Evolutionary conservation across 2,329 filamentous ascomycete genomes (phyloP), one percentile per base, ranked within the genome.

Genomic region (Aspergillus tubingensis): DNA sequence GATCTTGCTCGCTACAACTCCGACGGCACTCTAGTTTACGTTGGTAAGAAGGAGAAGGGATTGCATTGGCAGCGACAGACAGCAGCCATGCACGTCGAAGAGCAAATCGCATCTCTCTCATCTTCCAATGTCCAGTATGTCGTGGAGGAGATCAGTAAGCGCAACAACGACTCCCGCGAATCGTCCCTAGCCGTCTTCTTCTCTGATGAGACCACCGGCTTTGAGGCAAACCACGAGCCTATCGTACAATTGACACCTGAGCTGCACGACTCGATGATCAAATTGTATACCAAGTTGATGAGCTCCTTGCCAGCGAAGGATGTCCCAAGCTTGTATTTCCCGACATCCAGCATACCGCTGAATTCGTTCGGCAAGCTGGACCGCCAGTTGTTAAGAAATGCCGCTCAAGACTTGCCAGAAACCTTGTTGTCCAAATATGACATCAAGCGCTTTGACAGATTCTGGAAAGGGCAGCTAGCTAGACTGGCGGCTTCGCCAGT

Each of bases 1-100:
- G 73, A 78, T 52, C 60, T 78, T 19, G 74, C 72, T n/a, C 71
- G 70, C 11, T 77, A 75, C 61, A 75, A 78, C 19, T 65, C 70
- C 0, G 68, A 77, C 57, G 76, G 76, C 2, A 69, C 70, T 2
- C 58, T 77, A 7, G 66, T 69, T 1, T 75, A 73, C 58, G 36
- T 77, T 5, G 74, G 76, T 17, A 65, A 68, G 25, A 77, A 75
- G 60, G 65, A 65, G 10, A 32, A 54, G 1, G 63, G 65, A 15
- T 59, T 15, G 10, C 23, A 32, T 11, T 41, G 11, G 19, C 41
- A 49, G 5, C 11, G 43, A 15, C 61, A 59, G 10, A 57, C 50
- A 5, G 57, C 63, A 17, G 21, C 54, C 0, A 44, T 62, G 17
- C 39, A 59, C 1, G 52, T 69, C 2, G 65, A 71, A 32, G 32